Conservation (phyloP, 2,329 filamentous ascomycete species). For the Beauveria varroae region DNA sequence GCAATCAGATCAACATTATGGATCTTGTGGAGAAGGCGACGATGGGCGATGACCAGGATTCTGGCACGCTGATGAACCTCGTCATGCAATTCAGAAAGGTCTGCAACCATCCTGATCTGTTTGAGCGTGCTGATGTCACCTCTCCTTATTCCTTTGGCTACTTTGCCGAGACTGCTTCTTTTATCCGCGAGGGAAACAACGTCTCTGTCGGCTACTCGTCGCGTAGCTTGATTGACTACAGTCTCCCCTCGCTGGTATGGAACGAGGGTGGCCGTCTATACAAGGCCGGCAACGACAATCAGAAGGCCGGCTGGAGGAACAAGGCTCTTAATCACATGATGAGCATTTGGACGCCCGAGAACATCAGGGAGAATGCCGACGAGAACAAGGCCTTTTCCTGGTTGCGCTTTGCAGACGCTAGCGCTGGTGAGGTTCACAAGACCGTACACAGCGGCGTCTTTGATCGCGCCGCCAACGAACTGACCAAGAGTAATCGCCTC, state of each 20-base stretch:
- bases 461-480: slow-evolving; percentile 59
- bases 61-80: slow-evolving; percentile 94
- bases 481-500: slow-evolving; percentile 50
- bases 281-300: slow-evolving; percentile 65
- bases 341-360: slow-evolving; percentile 82
- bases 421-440: slow-evolving; percentile 62
- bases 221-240: slow-evolving; percentile 77
- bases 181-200: slow-evolving; percentile 77
- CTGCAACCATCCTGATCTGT: slow-evolving; percentile 95
- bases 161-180: slow-evolving; percentile 93
- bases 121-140: slow-evolving; percentile 85
- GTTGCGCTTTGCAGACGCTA: slow-evolving; percentile 77
- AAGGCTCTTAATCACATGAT: slow-evolving; percentile 74
- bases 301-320: slow-evolving; percentile 68
- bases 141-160: slow-evolving; percentile 78
- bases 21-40: slow-evolving; percentile 97
- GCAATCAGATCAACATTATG: slow-evolving; percentile 98
- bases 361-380: slow-evolving; percentile 58
- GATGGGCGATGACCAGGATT: slow-evolving; percentile 88
- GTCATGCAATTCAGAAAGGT: slow-evolving; percentile 99
- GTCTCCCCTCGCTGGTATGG: slow-evolving; percentile 75
- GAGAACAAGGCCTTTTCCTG: slow-evolving; percentile 72
- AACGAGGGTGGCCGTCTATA: slow-evolving; percentile 70
- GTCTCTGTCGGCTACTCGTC: slow-evolving; percentile 82
- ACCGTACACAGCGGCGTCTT: slow-evolving; percentile 65